Evolutionary conservation across 2,329 filamentous ascomycete genomes (phyloP).

Genomic region (Calonectria hongkongensis): DNA sequence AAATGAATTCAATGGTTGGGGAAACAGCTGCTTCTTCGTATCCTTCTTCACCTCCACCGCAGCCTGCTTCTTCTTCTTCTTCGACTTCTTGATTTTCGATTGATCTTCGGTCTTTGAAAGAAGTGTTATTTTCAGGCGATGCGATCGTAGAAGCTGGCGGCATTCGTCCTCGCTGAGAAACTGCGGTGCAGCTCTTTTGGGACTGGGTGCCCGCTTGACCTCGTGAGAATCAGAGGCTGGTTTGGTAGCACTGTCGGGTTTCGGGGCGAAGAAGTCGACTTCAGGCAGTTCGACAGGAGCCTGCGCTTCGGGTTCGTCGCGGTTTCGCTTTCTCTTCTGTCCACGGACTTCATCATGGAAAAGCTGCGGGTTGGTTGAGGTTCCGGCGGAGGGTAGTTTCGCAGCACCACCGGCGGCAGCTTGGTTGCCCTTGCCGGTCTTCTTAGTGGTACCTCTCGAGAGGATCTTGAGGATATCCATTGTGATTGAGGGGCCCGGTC

Average conservation of each 20-base stretch:
- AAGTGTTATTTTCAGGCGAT: slow-evolving; percentile 89
- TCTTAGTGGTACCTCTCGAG: slow-evolving; percentile 81
- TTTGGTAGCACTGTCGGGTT: slow-evolving; percentile 60
- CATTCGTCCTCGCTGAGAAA: slow-evolving; percentile 81
- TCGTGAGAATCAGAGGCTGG: slow-evolving; percentile 50
- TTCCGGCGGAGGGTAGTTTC: slow-evolving; percentile 79
- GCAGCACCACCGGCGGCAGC: slow-evolving; percentile 56
- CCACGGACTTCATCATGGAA: slow-evolving; percentile 75
- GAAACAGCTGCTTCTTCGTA: slow-evolving; percentile 79
- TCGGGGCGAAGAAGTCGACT: slow-evolving; percentile 76
- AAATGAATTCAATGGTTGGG: slow-evolving; percentile 88
- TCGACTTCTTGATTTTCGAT: slow-evolving; percentile 71
- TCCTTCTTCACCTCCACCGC: slow-evolving; percentile 70
- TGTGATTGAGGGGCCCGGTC: slow-evolving; percentile 24
- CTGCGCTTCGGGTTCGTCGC: slow-evolving; percentile 59
- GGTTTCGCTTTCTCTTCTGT: slow-evolving; percentile 74
- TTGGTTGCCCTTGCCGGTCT: slow-evolving; percentile 63
- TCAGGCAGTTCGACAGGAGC: slow-evolving; percentile 63
- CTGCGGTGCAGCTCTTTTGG: slow-evolving; percentile 52
- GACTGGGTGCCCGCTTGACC: slow-evolving; percentile 54
- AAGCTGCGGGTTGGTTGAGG: slow-evolving; percentile 80
- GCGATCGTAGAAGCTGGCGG: slow-evolving; percentile 83
- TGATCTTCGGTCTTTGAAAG: slow-evolving; percentile 72
- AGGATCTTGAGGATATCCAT: slow-evolving; percentile 85
- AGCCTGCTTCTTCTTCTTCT: slow-evolving; percentile 72